Evolutionary conservation across 257 asterid genomes (phyloP), one percentile per base, ranked within the genome.

Genomic region (Misopates orontium): DNA sequence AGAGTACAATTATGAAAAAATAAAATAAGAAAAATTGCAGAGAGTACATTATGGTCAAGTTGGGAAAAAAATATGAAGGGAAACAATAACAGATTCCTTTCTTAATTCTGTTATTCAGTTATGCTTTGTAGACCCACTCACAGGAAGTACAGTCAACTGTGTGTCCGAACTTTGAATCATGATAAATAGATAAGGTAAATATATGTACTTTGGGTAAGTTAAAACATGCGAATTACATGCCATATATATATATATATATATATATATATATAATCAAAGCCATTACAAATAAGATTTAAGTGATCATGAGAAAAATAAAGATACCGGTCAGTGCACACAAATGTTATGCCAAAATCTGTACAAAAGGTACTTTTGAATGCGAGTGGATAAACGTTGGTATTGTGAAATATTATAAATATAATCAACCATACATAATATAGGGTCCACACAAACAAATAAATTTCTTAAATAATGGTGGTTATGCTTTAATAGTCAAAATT

Each of bases 61-160:
- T 41, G 44, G 64, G 31, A 25, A 18, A 24, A 55, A 17, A 24
- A 17, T 44, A 36, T 40, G 25, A 60, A 50, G 32, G 63, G 22
- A 25, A 60, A 48, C 14, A 50, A 47, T 40, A 58, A 66, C 70
- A 79, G 81, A 77, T 80, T 81, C 78, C 45, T 79, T 74, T 75
- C 80, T 74, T 87, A 52, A 73, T 78, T 77, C 79, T 68, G 87
- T 83, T 79, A 83, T 74, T 77, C 83, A 58, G 88, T 77, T 75
- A 73, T 60, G 74, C 77, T 66, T 62, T 39, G 49, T 28, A 64
- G 69, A 64, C 66, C 73, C 83, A 82, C 81, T 75, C 62, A 31
- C 25, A 42, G 66, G 69, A 67, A 64, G 58, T 55, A 72, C 47
- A 12, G 15, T 51, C 0, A 48, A 36, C 15, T 75, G 62, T 69